Base-by-base conservation (phyloP, 441 rosid species). In the Adansonia gregorii region DNA sequence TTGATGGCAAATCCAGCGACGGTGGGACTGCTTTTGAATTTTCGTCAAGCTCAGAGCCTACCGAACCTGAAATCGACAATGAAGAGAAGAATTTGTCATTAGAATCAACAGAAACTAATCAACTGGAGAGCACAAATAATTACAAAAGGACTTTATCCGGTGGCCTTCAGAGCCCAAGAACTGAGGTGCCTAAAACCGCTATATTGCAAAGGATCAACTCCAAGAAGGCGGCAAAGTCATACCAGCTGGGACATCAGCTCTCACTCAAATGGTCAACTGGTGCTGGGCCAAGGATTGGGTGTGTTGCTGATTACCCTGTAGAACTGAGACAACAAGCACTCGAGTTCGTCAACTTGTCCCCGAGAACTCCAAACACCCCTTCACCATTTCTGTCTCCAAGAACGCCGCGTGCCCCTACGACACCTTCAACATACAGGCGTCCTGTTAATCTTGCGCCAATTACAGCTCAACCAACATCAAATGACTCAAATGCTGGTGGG, bases 281-380 rank as follows among this genome's bases (percentile, higher is more conserved):
- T 35, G 98, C 89, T 6, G 99, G 99, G 49, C 98, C 97, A 41
- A 88, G 99, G 76, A 95, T 95, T 4, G 99, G 99, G 31, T 95
- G 99, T 71, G 91, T 90, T 74, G 98, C 97, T 3, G 98, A 95
- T 81, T 95, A 93, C 78, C 98, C 99, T 0, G 78, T 83, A 6
- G 86, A 91, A 75, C 84, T 95, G 46, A 88, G 99, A 78, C 72
- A 80, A 48, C 98, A 93, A 83, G 98, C 99, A 39, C 76, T 95
- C 74, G 98, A 92, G 88, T 88, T 87, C 17, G 99, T 95, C 35
- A 83, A 84, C 82, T 86, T 92, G 65, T 95, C 99, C 14, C 99
- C 99, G 0, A 86, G 89, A 86, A 48, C 39, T 51, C 85, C 87
- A 10, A 76, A 72, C 8, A 78, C 91, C 14, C 89, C 87, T 75